Evolutionary conservation across 768 basidiomycete species (phyloP).

Genomic region (Cytidiella melzeri): DNA sequence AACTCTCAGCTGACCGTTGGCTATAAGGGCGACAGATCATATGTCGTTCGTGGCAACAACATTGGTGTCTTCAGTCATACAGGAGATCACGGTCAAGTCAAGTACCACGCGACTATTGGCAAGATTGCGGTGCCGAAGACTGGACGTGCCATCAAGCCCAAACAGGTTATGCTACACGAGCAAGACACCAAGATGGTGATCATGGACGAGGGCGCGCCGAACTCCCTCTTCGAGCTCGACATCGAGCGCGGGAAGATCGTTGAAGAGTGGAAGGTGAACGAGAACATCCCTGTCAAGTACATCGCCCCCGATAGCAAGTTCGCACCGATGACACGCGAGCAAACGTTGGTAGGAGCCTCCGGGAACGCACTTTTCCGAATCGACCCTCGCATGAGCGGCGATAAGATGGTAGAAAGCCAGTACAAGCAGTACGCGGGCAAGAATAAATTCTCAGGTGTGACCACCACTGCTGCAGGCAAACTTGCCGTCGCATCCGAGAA

Average conservation of each 20-base stretch:
- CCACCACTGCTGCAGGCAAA: constrained; percentile 82
- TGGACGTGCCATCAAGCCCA: constrained; percentile 70
- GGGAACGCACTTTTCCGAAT: constrained; percentile 96
- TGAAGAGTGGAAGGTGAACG: constrained; percentile 98
- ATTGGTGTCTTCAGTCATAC: constrained; percentile 87
- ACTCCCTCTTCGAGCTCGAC: constrained; percentile 86
- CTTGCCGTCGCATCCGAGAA: constrained; percentile 94
- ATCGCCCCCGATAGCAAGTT: constrained; percentile 93
- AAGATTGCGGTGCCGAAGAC: constrained; percentile 77
- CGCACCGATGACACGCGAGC: constrained; percentile 86
- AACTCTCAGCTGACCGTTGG: constrained; percentile 92
- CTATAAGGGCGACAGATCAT: constrained; percentile 92
- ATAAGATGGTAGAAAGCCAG: constrained; percentile 89
- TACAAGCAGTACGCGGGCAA: constrained; percentile 95
- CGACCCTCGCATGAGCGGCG: constrained; percentile 90
- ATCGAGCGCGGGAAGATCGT: constrained; percentile 93
- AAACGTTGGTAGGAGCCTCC: constrained; percentile 90
- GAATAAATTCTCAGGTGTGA: constrained; percentile 90
- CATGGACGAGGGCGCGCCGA: constrained; percentile 75
- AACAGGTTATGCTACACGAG: constrained; percentile 92
- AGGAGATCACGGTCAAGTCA: constrained; percentile 48
- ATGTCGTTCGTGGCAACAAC: constrained; percentile 86
- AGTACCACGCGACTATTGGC: constrained; percentile 84
- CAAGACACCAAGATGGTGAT: constrained; percentile 95
- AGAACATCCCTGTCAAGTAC: constrained; percentile 78